Evolutionary conservation across 192 early-diverging fungal genomes (phyloP).

Genomic region (Lunasporangiospora selenospora): DNA sequence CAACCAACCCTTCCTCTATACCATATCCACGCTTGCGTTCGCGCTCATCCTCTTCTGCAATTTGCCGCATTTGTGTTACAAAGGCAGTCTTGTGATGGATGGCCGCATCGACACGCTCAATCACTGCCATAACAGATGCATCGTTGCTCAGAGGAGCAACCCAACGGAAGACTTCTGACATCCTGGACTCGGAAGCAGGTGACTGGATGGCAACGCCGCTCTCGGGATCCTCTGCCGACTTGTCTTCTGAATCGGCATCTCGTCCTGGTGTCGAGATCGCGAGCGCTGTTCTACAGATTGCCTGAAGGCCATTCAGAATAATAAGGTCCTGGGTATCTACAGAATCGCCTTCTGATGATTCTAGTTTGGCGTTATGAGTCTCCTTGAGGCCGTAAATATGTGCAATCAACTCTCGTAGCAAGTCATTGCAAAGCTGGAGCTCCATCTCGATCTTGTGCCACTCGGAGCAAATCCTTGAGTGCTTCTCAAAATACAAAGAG

Average conservation of each 20-base stretch:
- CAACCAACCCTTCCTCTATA: constrained; percentile 25
- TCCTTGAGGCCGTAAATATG: constrained; percentile 51
- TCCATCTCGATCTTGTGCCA: constrained; percentile 84
- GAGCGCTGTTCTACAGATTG: constrained; percentile 55
- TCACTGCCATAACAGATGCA: constrained; percentile 17
- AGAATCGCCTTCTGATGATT: not conserved
- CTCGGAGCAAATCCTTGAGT: constrained; percentile 70
- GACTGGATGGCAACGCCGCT: constrained; percentile 40
- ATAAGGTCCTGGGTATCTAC: constrained; percentile 42
- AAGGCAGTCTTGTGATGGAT: constrained; percentile 40
- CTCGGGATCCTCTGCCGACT: constrained; percentile 17
- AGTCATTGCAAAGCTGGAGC: constrained; percentile 75
- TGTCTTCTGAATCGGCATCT: constrained; percentile 26
- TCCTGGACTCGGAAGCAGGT: constrained; percentile 58
- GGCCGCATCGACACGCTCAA: constrained; percentile 32
- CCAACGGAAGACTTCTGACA: constrained; percentile 58
- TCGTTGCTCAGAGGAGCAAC: constrained; percentile 43
- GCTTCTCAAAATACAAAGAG: constrained; percentile 75
- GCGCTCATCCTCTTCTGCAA: constrained; percentile 42
- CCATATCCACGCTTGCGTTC: constrained; percentile 35
- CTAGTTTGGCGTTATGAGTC: not conserved
- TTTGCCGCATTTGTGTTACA: constrained; percentile 29
- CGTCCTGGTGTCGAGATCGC: constrained; percentile 56
- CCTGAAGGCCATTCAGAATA: constrained; percentile 42
- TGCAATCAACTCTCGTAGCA: constrained; percentile 61